Base-by-base conservation (phyloP, 2,329 filamentous ascomycete genomes). In the Mycosphaerella sp. region DNA sequence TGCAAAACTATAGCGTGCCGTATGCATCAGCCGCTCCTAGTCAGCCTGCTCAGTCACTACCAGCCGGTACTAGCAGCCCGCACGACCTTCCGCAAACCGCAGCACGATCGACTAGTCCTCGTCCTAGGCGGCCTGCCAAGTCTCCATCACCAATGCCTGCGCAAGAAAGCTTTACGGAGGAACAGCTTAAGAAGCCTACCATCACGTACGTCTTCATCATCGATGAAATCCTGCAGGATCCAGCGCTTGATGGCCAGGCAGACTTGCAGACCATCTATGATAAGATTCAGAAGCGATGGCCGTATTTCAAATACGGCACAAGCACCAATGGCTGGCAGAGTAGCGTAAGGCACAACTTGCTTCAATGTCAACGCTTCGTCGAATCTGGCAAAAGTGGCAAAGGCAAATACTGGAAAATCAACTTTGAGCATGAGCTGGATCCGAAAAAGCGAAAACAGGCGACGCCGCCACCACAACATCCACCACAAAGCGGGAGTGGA, bases 101-200 rank as follows among this genome's bases (percentile, higher is more conserved):
- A 34, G 40, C 34, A 39, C 36, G 49, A 27, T 43, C 46, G n/a
- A 50, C 43, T 21, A 48, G 37, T 34, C 44, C 51, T 14, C 49
- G 41, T 16, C 49, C 48, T 28, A 51, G 55, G 9, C 51, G 50
- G 3, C 51, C 46, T 21, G 51, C 50, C 13, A 50, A 44, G 21
- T 82, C 80, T 13, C 80, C 79, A 1, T 83, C 80, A 6, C 81
- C 81, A 1, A 77, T 81, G 58, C 82, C 81, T 67, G 76, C 79
- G 10, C 74, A 79, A 37, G 78, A 78, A 45, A 84, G 85, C 60
- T 76, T 85, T 65, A 87, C 85, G 1, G 81, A 84, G 32, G 86
- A 89, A 62, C 84, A 89, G 68, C 73, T 89, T 44, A 80, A 82
- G 52, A 86, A 87, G 67, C 81, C 81, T 2, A 75, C 74, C 3